Evolutionary conservation across 495 filamentous ascomycete genomes (phyloP).

Genomic region (Copromyces sp.): DNA sequence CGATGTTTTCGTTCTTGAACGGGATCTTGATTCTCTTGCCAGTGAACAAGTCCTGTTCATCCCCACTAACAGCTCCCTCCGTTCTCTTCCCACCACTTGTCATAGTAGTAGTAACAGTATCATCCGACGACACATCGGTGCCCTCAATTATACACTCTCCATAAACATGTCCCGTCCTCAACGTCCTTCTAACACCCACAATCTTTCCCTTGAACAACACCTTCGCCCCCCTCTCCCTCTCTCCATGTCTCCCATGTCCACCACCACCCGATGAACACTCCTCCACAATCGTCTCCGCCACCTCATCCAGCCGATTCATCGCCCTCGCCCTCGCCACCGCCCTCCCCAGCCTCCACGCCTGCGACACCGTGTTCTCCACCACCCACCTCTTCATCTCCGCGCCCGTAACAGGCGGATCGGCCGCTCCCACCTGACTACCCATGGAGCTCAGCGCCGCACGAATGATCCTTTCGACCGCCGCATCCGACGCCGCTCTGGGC

Average conservation of each 20-base stretch:
- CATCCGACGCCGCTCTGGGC: conserved; percentile 28
- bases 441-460: conserved; percentile 35
- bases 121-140: conserved; percentile 20
- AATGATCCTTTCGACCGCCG: conserved; percentile 30
- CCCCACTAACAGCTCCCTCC: neutral
- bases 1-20: conserved; percentile 58
- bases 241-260: conserved; percentile 32
- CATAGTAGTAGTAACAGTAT: neutral
- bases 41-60: conserved; percentile 7
- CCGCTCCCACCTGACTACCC: conserved; percentile 38
- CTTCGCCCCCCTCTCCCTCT: conserved; percentile 3
- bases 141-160: conserved; percentile 45
- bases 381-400: conserved; percentile 39
- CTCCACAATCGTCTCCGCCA: conserved; percentile 46
- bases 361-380: conserved; percentile 41
- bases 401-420: conserved; percentile 33
- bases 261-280: conserved; percentile 30
- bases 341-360: conserved; percentile 45
- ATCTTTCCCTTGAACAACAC: conserved; percentile 55
- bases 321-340: conserved; percentile 40
- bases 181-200: conserved; percentile 42
- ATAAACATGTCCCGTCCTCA: conserved; percentile 46
- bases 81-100: neutral
- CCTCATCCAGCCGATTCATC: conserved; percentile 35
- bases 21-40: conserved; percentile 42